A percentile compares a stretch with the other conserved stretches of the same genome.
phyloP scores from a whole-genome alignment of 495 filamentous ascomycete species.

The Aspergillus hancockii region DNA sequence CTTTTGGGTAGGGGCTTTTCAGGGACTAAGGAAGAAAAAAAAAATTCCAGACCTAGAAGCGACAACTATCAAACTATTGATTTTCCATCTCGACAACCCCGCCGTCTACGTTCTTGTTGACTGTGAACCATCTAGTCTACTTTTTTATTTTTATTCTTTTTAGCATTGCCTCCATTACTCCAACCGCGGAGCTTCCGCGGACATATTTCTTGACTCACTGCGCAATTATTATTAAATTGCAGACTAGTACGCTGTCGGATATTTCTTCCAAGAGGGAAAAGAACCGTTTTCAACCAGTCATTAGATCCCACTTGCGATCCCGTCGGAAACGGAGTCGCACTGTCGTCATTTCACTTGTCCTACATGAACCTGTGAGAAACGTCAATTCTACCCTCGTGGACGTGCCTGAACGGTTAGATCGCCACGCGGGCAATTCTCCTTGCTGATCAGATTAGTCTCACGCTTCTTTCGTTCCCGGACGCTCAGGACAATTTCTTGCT shows the following conservation, averaged over 20 bases:
- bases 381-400: constrained; percentile 28
- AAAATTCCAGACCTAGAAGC: neutral
- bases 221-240: constrained; percentile 3
- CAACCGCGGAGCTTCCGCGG: neutral
- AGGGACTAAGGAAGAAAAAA: neutral
- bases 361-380: constrained; percentile 26
- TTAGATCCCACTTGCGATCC: neutral
- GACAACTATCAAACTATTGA: neutral
- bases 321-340: neutral
- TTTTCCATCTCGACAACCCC: too few relatives aligned
- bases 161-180: neutral
- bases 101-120: too few relatives aligned
- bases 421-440: constrained; percentile 18
- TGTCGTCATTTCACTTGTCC: neutral
- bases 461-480: neutral
- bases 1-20: too few relatives aligned
- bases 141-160: neutral
- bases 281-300: neutral
- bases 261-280: neutral
- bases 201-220: neutral
- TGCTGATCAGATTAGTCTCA: constrained; percentile 11
- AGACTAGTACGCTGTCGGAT: neutral
- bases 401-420: constrained; percentile 23
- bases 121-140: neutral
- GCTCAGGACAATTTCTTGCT: constrained; percentile 3